These are phyloP conservation scores for Tylopilus felleus DNA, from an alignment of 768 basidiomycete genomes.

Conservation along the genomic window DNA sequence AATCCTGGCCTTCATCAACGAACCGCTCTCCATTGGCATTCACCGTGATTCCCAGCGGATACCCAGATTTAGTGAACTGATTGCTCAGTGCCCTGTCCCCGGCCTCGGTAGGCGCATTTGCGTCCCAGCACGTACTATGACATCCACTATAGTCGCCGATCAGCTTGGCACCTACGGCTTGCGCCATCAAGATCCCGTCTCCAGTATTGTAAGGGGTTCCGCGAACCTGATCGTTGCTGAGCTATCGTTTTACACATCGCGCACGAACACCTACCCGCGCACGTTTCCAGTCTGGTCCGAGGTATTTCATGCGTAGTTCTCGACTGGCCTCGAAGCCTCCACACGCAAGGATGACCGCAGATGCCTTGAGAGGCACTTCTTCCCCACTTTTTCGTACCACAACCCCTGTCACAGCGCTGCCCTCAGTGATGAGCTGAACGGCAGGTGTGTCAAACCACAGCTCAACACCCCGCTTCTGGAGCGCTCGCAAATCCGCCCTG, in stretches of 20 bases:
- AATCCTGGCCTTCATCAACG: conserved; percentile 71
- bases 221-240: conserved; percentile 44
- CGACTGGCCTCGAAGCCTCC: conserved; percentile 65
- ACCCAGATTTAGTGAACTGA: conserved; percentile 71
- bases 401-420: conserved; percentile 44
- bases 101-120: conserved; percentile 46
- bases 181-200: conserved; percentile 57
- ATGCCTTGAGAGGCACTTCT: conserved; percentile 35
- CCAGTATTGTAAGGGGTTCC: conserved; percentile 73
- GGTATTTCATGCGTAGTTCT: conserved; percentile 47
- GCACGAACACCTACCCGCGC: conserved; percentile 44
- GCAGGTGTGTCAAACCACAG: conserved; percentile 58
- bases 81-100: conserved; percentile 62
- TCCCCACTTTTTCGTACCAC: conserved; percentile 39
- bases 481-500: conserved; percentile 47
- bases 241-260: not conserved
- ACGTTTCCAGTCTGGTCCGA: conserved; percentile 57
- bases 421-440: conserved; percentile 29
- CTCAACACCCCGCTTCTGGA: conserved; percentile 48
- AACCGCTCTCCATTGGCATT: conserved; percentile 57
- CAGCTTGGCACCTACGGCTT: conserved; percentile 48
- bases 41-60: conserved; percentile 69
- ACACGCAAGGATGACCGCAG: conserved; percentile 56
- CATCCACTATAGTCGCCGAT: conserved; percentile 68
- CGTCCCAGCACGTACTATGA: conserved; percentile 72